A percentile compares a stretch with the other conserved stretches of the same genome.
Evolutionary conservation across 106 monocot genomes (phyloP).

Genomic region (Dioscorea alata): DNA sequence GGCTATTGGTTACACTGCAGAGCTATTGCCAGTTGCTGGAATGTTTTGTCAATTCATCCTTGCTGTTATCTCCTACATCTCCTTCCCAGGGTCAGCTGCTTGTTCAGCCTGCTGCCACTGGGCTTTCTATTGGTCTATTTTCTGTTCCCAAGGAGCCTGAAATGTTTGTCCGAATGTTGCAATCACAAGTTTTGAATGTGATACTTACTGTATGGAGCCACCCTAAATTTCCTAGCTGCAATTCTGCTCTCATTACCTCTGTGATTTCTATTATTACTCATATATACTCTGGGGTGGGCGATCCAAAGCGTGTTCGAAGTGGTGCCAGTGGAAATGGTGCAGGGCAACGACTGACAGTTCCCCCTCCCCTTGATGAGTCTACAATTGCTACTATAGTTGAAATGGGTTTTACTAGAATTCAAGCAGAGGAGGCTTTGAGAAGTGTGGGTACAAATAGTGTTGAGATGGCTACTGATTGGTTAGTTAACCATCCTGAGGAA

Average conservation of each 20-base stretch:
- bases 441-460: conserved; percentile 67
- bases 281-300: conserved; percentile 58
- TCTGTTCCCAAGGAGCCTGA: conserved; percentile 65
- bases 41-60: conserved; percentile 51
- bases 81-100: conserved; percentile 56
- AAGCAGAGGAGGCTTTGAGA: conserved; percentile 75
- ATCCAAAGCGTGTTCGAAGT: conserved; percentile 28
- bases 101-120: conserved; percentile 58
- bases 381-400: conserved; percentile 67
- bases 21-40: conserved; percentile 60
- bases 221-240: conserved; percentile 50
- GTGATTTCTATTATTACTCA: conserved; percentile 47
- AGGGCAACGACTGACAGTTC: conserved; percentile 22
- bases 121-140: conserved; percentile 55
- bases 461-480: conserved; percentile 84
- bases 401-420: conserved; percentile 68
- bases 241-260: conserved; percentile 32
- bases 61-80: conserved; percentile 44
- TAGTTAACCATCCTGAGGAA: conserved; percentile 81
- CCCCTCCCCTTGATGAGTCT: conserved; percentile 60
- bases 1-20: conserved; percentile 67
- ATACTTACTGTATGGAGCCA: conserved; percentile 78
- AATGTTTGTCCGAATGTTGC: conserved; percentile 54
- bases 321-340: conserved; percentile 17
- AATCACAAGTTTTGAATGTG: conserved; percentile 71